Evolutionary conservation across 2,329 filamentous ascomycete species (phyloP), one percentile per base, ranked within the genome.

Genomic region (Drechslerella dactyloides): DNA sequence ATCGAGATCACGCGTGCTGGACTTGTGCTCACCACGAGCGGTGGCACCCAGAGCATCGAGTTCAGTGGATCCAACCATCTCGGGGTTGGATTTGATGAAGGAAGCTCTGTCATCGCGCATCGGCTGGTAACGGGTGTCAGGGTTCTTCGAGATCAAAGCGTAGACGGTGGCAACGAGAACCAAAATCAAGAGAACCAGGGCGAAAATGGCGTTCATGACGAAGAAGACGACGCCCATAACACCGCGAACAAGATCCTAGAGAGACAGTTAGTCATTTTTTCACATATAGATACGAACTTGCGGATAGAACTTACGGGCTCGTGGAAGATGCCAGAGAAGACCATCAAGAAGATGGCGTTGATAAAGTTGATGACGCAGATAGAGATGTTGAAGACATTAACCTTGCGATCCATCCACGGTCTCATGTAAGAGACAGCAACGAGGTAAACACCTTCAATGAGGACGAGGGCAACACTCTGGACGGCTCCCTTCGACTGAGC

Each of bases 401-500:
- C 96, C 82, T 93, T 93, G 86, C 96, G 96, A 84, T 97, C 93
- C 93, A 97, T 97, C 89, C 91, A 97, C 17, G 93, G 93, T 70
- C 91, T 88, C 75, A 97, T 82, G 60, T 96, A 88, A 70, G 87
- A 89, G 63, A 91, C 87, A 21, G 82, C 87, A 76, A 96, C 89
- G 64, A 97, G 84, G 76, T 90, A 88, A 58, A 81, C 86, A 1
- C 89, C 89, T 80, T 97, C 93, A 64, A 97, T 87, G 69, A 97
- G 83, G 44, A 97, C 83, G 66, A 97, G 84, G 15, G 88, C 90
- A 66, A 97, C 84, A 8, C 91, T 91, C 80, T 96, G 92, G 19
- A 88, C 87, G 2, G 86, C 85, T 33, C 87, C 86, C 35, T 83
- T 85, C 48, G 82, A 82, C 80, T 97, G 93, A 27, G 85, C 87